A percentile compares a stretch with the other conserved stretches of the same genome.
Conservation (phyloP, 768 basidiomycete genomes). For the Auricularia sp. region DNA sequence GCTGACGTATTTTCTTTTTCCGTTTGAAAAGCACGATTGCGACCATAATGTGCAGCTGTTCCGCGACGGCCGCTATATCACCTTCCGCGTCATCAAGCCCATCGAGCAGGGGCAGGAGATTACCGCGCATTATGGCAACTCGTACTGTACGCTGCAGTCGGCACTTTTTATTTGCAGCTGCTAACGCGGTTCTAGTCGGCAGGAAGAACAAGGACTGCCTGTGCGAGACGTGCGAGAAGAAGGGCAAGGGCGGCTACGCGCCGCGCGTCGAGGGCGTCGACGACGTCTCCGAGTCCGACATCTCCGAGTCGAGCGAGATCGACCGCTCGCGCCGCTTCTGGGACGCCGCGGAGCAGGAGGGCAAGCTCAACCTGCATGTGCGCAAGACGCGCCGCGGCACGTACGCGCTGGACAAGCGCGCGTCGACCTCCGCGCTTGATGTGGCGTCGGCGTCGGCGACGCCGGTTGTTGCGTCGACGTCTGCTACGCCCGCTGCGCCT, state of each 20-base stretch:
- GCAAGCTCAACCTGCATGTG: slow-evolving; percentile 57
- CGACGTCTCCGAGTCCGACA: slow-evolving; percentile 31
- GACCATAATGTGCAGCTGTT: slow-evolving; percentile 83
- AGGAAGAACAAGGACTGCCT: slow-evolving; percentile 65
- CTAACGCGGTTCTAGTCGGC: slow-evolving; percentile 34
- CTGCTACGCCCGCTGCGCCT: neutral
- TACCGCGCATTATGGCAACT: slow-evolving; percentile 83
- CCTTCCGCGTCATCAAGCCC: slow-evolving; percentile 70
- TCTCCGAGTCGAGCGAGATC: slow-evolving; percentile 20
- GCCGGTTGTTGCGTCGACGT: neutral
- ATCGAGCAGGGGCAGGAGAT: slow-evolving; percentile 79
- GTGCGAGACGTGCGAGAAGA: slow-evolving; percentile 79
- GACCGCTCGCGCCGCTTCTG: slow-evolving; percentile 6
- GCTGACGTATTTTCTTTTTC: too few species aligned
- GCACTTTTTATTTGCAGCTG: neutral
- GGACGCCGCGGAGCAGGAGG: slow-evolving; percentile 16
- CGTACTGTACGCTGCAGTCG: slow-evolving; percentile 58
- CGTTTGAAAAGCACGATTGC: slow-evolving; percentile 55
- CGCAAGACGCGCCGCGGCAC: slow-evolving; percentile 73
- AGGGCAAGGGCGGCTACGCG: slow-evolving; percentile 61
- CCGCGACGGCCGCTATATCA: slow-evolving; percentile 81
- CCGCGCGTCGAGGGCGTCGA: slow-evolving; percentile 44
- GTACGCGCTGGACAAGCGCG: slow-evolving; percentile 41
- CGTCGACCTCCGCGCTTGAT: neutral
- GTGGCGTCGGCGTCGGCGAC: neutral